A percentile compares a stretch with the other conserved stretches of the same genome.
These are phyloP conservation scores for Mycena indigotica DNA, from an alignment of 768 basidiomycete species.

Conservation along the genomic window DNA sequence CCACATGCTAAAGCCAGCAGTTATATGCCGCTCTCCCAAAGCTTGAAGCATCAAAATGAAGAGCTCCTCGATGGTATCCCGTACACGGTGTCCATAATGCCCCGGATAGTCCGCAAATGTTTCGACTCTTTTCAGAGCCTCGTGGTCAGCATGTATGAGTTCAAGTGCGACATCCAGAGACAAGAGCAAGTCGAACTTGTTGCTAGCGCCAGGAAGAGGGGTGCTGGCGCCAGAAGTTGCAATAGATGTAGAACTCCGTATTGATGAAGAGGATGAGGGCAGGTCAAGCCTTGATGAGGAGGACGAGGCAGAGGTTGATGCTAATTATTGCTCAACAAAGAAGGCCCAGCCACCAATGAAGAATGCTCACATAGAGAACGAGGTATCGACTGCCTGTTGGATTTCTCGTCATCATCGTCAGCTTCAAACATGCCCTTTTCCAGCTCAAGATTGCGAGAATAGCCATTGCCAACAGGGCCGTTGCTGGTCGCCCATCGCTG, in stretches of 20 bases:
- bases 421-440: conserved; percentile 47
- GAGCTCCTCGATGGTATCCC: conserved; percentile 92
- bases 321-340: background rate
- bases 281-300: conserved; percentile 26
- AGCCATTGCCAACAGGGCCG: conserved; percentile 29
- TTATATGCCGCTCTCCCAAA: conserved; percentile 77
- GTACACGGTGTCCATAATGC: conserved; percentile 80
- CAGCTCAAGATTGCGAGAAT: conserved; percentile 41
- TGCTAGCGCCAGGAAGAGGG: conserved; percentile 11
- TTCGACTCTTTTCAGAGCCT: conserved; percentile 89
- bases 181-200: conserved; percentile 80
- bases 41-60: conserved; percentile 84
- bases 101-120: conserved; percentile 89
- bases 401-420: conserved; percentile 34
- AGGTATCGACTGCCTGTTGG: background rate
- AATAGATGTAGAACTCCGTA: conserved; percentile 19
- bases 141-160: conserved; percentile 91
- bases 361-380: conserved; percentile 15
- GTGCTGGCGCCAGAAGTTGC: conserved; percentile 15
- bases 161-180: conserved; percentile 90
- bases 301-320: conserved; percentile 23
- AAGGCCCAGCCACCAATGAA: background rate
- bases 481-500: conserved; percentile 72
- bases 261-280: conserved; percentile 12
- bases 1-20: conserved; percentile 75